Percentiles rank a stretch among this genome's conserved stretches.
Conservation (phyloP, 164 flowering plant genomes). For the Euptelea pleiosperma region DNA sequence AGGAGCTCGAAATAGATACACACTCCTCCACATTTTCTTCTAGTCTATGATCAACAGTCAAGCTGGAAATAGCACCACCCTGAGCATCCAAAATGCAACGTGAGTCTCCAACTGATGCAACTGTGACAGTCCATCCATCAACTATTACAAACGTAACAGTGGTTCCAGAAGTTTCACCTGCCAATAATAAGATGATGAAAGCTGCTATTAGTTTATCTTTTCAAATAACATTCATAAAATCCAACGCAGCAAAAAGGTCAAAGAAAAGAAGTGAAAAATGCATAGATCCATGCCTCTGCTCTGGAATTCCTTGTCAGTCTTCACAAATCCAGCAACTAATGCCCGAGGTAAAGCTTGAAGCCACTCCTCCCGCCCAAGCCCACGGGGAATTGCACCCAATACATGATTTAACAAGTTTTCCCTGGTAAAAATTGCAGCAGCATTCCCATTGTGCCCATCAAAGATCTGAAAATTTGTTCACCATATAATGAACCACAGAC, state of each 20-base stretch:
- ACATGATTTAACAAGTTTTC: conserved; percentile 73
- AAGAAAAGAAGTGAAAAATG: neutral
- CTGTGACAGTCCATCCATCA: conserved; percentile 95
- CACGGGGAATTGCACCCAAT: conserved; percentile 69
- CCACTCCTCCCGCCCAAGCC: conserved; percentile 86
- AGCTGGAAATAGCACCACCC: conserved; percentile 55
- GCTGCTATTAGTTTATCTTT: neutral
- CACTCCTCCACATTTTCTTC: conserved; percentile 92
- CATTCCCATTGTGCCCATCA: conserved; percentile 93
- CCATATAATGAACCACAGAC: conserved; percentile 11
- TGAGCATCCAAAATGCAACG: conserved; percentile 85
- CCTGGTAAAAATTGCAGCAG: conserved; percentile 74
- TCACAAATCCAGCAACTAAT: conserved; percentile 87
- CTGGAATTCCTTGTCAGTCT: conserved; percentile 87
- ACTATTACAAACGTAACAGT: conserved; percentile 86
- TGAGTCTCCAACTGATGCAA: conserved; percentile 90
- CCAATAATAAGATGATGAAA: no score
- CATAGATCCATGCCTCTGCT: conserved; percentile 52
- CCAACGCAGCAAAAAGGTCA: neutral
- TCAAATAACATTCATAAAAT: neutral
- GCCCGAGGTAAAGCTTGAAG: conserved; percentile 88
- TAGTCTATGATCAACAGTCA: conserved; percentile 90
- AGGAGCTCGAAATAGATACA: conserved; percentile 23
- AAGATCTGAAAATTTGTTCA: conserved; percentile 50
- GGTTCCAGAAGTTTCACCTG: conserved; percentile 95